Percentiles rank a stretch among this genome's conserved stretches.
These are phyloP conservation scores for Triticum aestivum DNA, from an alignment of 176 grass and related monocot species.

Conservation along the genomic window IWGSC_CS_RefSeq_v2.1 NC_057795.1:521463597-521464096, in stretches of 20 bases:
- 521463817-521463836: not conserved
- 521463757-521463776: not conserved
- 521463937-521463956: slow-evolving; percentile 22
- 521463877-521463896: slow-evolving; percentile 56
- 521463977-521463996: slow-evolving; percentile 42
- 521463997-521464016: slow-evolving; percentile 43
- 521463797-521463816: no score
- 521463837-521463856: slow-evolving; percentile 16
- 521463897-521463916: slow-evolving; percentile 33
- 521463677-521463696: not conserved
- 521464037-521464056: slow-evolving; percentile 66
- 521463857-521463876: slow-evolving; percentile 13
- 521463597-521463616: not conserved
- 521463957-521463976: slow-evolving; percentile 73
- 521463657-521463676: not conserved
- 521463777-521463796: not conserved
- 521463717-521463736: not conserved
- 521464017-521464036: slow-evolving; percentile 53
- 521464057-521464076: not conserved
- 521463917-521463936: not conserved
- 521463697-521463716: not conserved
- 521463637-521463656: not conserved
- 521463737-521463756: not conserved
- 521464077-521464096: not conserved
- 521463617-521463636: not conserved